Evolutionary conservation across 768 basidiomycete species (phyloP).

Genomic region (Rhizopogon sp.): DNA sequence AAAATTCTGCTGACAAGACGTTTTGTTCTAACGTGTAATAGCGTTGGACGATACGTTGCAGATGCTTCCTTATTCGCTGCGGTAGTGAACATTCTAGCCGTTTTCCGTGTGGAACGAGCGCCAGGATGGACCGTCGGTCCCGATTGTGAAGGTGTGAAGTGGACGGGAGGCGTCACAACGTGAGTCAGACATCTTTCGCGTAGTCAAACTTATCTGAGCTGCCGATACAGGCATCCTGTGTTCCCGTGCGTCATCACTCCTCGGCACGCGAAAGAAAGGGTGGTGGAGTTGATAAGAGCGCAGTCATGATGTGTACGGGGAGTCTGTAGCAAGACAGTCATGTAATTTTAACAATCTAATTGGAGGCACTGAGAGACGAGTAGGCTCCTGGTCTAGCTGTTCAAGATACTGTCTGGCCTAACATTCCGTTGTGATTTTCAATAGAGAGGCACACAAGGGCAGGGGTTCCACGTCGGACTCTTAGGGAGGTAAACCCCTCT

Average conservation of each 20-base stretch:
- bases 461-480: too few relatives aligned
- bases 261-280: neutral
- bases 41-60: conserved; percentile 39
- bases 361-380: too few relatives aligned
- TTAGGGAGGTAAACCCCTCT: too few relatives aligned
- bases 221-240: neutral
- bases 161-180: conserved; percentile 17
- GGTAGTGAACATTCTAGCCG: conserved; percentile 16
- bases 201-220: neutral
- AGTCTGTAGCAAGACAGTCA: too few relatives aligned
- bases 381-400: too few relatives aligned
- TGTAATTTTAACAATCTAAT: too few relatives aligned
- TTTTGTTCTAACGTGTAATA: conserved; percentile 9
- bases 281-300: neutral
- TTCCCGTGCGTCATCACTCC: conserved; percentile 3
- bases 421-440: too few relatives aligned
- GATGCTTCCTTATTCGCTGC: conserved; percentile 31
- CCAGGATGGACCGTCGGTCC: conserved; percentile 14
- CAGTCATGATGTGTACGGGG: too few relatives aligned
- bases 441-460: too few relatives aligned
- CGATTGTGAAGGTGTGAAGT: conserved; percentile 15
- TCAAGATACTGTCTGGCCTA: too few relatives aligned
- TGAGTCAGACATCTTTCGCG: conserved; percentile 6
- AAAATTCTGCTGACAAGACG: neutral
- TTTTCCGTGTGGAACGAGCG: conserved; percentile 11